Base-by-base conservation (phyloP, 805 yeast genomes). In the Metschnikowia borealis region DNA sequence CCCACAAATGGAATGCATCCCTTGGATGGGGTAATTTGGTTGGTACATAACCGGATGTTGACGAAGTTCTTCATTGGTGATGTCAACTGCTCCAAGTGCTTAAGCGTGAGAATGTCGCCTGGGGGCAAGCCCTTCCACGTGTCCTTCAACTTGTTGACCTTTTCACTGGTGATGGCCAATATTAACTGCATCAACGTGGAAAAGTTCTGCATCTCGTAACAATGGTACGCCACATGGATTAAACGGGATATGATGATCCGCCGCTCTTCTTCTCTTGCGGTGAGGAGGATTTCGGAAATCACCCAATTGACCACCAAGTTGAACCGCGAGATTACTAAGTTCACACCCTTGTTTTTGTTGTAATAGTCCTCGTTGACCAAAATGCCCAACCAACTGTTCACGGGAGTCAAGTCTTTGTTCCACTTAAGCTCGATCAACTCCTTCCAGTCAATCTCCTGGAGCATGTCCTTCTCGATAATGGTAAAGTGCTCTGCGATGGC, bases 1-100 rank as follows among this genome's bases (percentile, higher is more conserved):
- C 96, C 97, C 47, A 91, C 80, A 64, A 91, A 92, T 20, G 99
- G 98, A 46, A 92, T 82, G 58, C 95, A 84, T 2, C 98, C 98
- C 51, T 73, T 73, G 5, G 84, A 73, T 20, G 85, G 82, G 49
- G 77, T 77, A 44, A 86, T 71, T 38, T 78, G 81, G 50, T 79
- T 79, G 52, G 89, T 74, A 51, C 82, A 83, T 37, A 76, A 64
- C 55, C 97, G 75, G 53, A 92, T 75, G 47, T 79, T 78, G 46
- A 77, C 66, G 64, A 88, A 92, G 67, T 91, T 89, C 59, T 79
- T 79, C 53, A 83, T 70, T 8, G 97, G 90, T 7, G 91, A 84
- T 1, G 90, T 79, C 42, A 90, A 68, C 47, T 79, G 76, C 65
- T 86, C 91, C 51, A 92, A 68, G 56, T 79, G 81, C 56, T 81